Base-by-base conservation (phyloP, 768 basidiomycete genomes). In the Lactifluus piperatus region DNA sequence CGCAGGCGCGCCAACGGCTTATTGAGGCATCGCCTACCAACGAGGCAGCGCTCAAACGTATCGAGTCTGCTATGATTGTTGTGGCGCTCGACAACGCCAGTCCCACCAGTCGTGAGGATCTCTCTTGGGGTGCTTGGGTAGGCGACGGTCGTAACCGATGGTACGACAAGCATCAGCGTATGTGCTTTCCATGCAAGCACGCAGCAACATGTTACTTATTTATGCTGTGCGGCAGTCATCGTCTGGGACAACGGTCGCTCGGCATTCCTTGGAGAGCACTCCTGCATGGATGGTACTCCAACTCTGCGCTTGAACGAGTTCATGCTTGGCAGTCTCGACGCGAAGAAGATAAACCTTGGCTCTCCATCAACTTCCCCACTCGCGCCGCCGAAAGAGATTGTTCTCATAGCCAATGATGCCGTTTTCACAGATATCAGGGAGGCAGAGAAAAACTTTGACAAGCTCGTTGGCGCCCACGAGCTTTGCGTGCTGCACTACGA, bases 251-350 rank as follows among this genome's bases (percentile, higher is more conserved):
- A 94, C 65, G 97, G 93, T 47, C 90, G 91, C 37, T 93, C 91
- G 24, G 95, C 90, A 0, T 99, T 98, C 80, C 75, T 92, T 0
- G 90, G 90, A 39, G 86, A 90, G 69, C 88, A 90, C 72, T 89
- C 86, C 20, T 90, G 86, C 66, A 84, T 88, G 86, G 94, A 98
- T 68, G 95, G 95, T 20, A 98, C 94, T 0, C 90, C 97, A 4
- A 98, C 95, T 0, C 77, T 97, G 30, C 86, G 97, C 48, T 73
- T 97, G 79, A 97, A 97, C 75, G 97, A 99, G 70, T 99, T 93
- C 71, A 74, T 93, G 54, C 76, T 97, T 50, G 91, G 83, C 14
- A 79, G 86, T 0, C 75, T 97, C 39, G 85, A 83, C 2, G 73
- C 77, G 3, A 79, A 81, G 68, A 93, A 89, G 71, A 77, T 86